Conservation (phyloP, 495 filamentous ascomycete genomes). For the Xylaria sp. region DNA sequence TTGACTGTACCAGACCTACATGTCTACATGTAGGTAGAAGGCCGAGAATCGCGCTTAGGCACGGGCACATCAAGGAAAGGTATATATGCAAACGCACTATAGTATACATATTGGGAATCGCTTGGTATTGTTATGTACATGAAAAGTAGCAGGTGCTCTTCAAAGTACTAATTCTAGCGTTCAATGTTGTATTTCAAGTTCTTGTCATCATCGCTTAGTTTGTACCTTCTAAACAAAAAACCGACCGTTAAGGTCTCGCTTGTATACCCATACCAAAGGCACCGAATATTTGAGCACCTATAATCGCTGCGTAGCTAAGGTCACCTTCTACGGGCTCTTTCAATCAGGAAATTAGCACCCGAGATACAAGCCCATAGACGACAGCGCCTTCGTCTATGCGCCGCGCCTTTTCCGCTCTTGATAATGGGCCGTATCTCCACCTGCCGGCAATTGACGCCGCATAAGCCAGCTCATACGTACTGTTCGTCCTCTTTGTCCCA, state of each 20-base stretch:
- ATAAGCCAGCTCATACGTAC: not conserved
- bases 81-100: not conserved
- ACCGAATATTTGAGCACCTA: not conserved
- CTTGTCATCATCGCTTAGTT: not conserved
- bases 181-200: constrained; percentile 8
- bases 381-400: not conserved
- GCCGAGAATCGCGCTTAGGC: not conserved
- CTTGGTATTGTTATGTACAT: constrained; percentile 14
- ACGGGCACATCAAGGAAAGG: not conserved
- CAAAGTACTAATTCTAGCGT: not conserved
- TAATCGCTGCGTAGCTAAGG: constrained; percentile 7
- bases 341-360: not conserved
- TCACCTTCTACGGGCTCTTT: not conserved
- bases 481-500: not conserved
- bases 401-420: not conserved
- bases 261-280: not conserved
- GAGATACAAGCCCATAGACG: not conserved
- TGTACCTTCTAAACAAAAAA: constrained; percentile 8
- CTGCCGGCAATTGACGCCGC: not conserved
- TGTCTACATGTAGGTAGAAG: not conserved
- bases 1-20: not conserved
- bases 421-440: not conserved
- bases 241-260: not conserved
- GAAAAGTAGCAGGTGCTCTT: not conserved
- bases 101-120: not conserved